Evolutionary conservation across 352 stramenopile species (phyloP).

Genomic region (Phytophthora foliorum): DNA sequence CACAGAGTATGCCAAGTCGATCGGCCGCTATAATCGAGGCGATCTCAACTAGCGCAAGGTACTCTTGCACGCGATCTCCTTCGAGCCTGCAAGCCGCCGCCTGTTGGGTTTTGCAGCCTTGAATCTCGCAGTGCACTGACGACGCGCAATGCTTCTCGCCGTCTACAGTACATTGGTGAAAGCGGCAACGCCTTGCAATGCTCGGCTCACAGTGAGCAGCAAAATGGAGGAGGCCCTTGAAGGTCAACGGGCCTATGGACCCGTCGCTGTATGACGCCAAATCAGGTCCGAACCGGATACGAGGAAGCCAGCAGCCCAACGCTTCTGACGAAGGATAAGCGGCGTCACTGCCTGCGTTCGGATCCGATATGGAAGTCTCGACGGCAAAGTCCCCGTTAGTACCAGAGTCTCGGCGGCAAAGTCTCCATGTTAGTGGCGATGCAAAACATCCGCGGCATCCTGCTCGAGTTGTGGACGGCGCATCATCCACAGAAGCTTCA

Average conservation of each 20-base stretch:
- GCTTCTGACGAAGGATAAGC: no score
- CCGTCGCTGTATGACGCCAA: constrained; percentile 18
- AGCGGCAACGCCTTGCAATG: not conserved
- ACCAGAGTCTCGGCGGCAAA: not conserved
- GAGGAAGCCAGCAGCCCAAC: constrained; percentile 2
- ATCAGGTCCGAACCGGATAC: constrained; percentile 33
- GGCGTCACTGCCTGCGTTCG: not conserved
- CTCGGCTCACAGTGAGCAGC: not conserved
- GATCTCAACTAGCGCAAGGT: no score
- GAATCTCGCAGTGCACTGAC: not conserved
- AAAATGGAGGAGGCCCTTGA: no score
- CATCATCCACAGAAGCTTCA: not conserved
- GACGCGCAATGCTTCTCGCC: no score
- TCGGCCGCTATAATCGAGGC: no score
- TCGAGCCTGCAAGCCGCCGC: not conserved
- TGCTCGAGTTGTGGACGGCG: not conserved
- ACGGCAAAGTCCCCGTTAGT: not conserved
- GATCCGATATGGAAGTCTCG: not conserved
- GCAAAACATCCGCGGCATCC: not conserved
- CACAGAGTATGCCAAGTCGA: no score
- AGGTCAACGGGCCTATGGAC: not conserved
- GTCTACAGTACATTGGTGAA: no score
- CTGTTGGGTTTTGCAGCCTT: not conserved
- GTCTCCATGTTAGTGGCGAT: not conserved
- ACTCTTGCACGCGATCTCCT: no score